These are phyloP conservation scores for Pythium angustatum DNA, from an alignment of 352 stramenopile species.

Conservation along the genomic window DNA sequence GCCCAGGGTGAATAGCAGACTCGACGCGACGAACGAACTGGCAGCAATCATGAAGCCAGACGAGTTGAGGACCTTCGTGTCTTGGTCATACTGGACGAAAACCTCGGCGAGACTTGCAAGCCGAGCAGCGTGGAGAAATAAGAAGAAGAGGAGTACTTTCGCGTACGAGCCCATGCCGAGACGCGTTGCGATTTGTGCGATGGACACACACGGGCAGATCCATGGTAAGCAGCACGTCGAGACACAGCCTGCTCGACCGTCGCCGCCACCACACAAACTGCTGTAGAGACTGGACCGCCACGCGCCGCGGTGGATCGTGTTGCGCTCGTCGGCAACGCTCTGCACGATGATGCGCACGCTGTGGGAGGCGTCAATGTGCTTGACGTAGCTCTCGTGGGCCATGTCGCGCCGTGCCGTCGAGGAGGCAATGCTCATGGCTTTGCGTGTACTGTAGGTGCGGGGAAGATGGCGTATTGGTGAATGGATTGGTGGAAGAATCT, in stretches of 20 bases:
- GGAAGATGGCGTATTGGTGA: background rate
- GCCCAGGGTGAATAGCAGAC: background rate
- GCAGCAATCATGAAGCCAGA: background rate
- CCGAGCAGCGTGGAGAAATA: constrained; percentile 17
- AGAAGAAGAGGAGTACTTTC: constrained; percentile 16
- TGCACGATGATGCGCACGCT: constrained; percentile 30
- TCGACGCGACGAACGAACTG: constrained; percentile 2
- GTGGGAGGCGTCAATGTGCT: constrained; percentile 20
- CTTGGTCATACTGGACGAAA: background rate
- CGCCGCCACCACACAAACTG: constrained; percentile 9
- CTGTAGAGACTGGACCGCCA: constrained; percentile 14
- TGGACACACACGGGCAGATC: constrained; percentile 19
- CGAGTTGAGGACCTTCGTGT: background rate
- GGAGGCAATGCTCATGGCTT: constrained; percentile 11
- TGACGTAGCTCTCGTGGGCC: constrained; percentile 15
- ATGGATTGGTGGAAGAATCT: background rate
- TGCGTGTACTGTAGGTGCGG: background rate
- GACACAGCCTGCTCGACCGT: constrained; percentile 12
- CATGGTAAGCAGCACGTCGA: constrained; percentile 22
- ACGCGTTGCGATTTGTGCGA: constrained; percentile 20
- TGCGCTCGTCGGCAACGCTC: constrained; percentile 23
- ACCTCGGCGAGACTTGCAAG: constrained; percentile 9
- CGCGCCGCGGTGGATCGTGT: constrained; percentile 13
- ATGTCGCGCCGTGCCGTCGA: constrained; percentile 4
- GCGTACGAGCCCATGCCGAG: constrained; percentile 19